Base-by-base conservation (phyloP, 176 grass and related monocot genomes). In the Avena atlantica region DNA sequence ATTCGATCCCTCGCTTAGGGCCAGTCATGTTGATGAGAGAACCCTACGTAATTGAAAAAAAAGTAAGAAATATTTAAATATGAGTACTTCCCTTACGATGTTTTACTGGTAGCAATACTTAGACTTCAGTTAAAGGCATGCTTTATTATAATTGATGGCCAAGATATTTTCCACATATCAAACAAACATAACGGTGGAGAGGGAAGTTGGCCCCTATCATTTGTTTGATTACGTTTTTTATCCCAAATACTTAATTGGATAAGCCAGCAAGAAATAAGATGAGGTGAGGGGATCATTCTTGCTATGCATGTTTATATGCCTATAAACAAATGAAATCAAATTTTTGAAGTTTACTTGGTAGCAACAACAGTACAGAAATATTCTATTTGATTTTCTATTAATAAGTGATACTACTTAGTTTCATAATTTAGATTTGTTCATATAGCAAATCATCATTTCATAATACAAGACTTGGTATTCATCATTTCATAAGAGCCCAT, bases 1-100 rank as follows among this genome's bases (percentile, higher is more conserved):
- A 65, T 65, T 65, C 62, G 62, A 65, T 65, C 24, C 62, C 62
- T 65, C 24, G 23, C 62, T 65, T 65, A 65, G 62, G 62, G 62
- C 62, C 62, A 65, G 62, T 25, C 62, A 65, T 65, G 62, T 65
- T 14, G 62, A 65, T 65, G 24, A 29, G 62, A 65, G 25, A 65
- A 29, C 62, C 62, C 24, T 65, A 31, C 62, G 27, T 12, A 29
- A 65, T 65, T 24, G 27, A 65, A 65, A 29, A 29, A 27, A 65
- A 65, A 65, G 12, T 64, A 64, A 27, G 24, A 65, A 65, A 65
- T 15, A 65, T 65, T 4, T 29, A 65, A 25, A 65, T 24, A 10
- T 64, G 23, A 64, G 29, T 29, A 64, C 23, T 27, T 64, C 23
- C 61, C 11, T 64, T 27, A 65, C 6, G 12, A 65, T 65, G 24